phyloP scores from a whole-genome alignment of 108 stramenopile species.

The Skeletonema costatum region DNA sequence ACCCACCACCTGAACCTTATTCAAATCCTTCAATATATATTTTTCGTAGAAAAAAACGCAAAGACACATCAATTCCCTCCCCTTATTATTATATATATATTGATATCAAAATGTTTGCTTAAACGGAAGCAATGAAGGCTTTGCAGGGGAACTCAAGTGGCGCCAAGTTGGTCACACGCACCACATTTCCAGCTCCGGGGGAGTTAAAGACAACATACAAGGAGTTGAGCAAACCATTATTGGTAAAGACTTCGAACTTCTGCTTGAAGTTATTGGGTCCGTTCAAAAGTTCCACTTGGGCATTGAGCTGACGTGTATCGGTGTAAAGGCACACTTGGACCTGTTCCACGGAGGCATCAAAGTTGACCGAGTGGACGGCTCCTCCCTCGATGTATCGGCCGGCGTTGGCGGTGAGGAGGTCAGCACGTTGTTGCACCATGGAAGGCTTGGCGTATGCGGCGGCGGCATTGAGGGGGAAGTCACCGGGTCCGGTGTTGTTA shows the following conservation, averaged over 20 bases:
- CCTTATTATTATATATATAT: conserved; percentile 1
- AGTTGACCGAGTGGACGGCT: conserved; percentile 51
- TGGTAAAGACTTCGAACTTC: conserved; percentile 57
- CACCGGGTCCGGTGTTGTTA: conserved; percentile 55
- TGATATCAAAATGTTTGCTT: conserved; percentile 3
- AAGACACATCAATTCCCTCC: background rate
- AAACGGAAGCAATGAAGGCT: conserved; percentile 50
- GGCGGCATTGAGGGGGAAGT: conserved; percentile 59
- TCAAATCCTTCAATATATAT: background rate
- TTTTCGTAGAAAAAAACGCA: background rate
- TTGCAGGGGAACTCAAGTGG: conserved; percentile 63
- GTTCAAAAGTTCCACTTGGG: conserved; percentile 55
- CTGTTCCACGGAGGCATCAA: conserved; percentile 51
- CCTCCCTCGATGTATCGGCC: conserved; percentile 57
- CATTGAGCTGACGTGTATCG: conserved; percentile 56
- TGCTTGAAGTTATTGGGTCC: conserved; percentile 64
- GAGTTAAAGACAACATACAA: conserved; percentile 57
- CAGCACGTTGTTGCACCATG: conserved; percentile 43
- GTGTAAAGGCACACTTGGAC: conserved; percentile 56
- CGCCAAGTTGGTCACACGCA: conserved; percentile 57
- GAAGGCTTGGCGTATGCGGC: conserved; percentile 47
- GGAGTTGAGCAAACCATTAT: conserved; percentile 55
- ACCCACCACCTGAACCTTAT: background rate
- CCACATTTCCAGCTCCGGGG: conserved; percentile 52
- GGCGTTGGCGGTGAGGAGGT: conserved; percentile 48